Evolutionary conservation across 352 stramenopile genomes (phyloP), one percentile per base, ranked within the genome.

Genomic region (Globisporangium ultimum): DNA sequence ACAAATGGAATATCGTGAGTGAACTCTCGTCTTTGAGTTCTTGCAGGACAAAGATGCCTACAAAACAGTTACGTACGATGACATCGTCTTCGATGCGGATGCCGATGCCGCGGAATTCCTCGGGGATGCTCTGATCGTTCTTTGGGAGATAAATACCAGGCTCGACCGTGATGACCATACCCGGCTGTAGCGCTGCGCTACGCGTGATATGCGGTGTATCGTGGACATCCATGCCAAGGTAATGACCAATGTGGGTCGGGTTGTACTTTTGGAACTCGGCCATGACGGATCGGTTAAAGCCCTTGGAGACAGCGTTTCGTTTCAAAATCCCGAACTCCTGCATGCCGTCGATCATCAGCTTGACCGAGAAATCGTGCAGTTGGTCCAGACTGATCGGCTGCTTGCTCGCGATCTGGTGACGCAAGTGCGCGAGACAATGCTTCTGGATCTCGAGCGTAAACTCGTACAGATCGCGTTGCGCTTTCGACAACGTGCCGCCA

Each of bases 71-170:
- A 72, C 81, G 46, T 73, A 94, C 84, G 53, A 92, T 75, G 57
- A 94, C 76, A 52, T 94, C 84, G 63, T 94, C 84, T 71, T 94
- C 84, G 51, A 94, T 94, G 36, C 84, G 84, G 61, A 94, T 90
- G 45, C 84, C 84, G 18, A 94, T 88, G 40, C 84, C 84, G 61
- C 84, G 82, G 69, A 91, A 90, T 46, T 92, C 82, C 17, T 71
- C 60, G 13, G 84, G 84, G 10, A 94, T 36, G 43, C 75, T 75
- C 36, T 67, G 49, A 60, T 94, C 84, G 38, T 78, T 76, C 69
- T 89, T 78, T 17, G 84, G 84, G n/a, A 94, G 63, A 58, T 94
- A 94, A 64, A 94, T 80, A 21, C 84, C 84, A 13, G 84, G 84
- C 64, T 94, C 84, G 21, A 94, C 78, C 4, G 84, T 94, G 53